Base-by-base conservation (phyloP, 306 rosid species). In the Comarum palustre region DNA sequence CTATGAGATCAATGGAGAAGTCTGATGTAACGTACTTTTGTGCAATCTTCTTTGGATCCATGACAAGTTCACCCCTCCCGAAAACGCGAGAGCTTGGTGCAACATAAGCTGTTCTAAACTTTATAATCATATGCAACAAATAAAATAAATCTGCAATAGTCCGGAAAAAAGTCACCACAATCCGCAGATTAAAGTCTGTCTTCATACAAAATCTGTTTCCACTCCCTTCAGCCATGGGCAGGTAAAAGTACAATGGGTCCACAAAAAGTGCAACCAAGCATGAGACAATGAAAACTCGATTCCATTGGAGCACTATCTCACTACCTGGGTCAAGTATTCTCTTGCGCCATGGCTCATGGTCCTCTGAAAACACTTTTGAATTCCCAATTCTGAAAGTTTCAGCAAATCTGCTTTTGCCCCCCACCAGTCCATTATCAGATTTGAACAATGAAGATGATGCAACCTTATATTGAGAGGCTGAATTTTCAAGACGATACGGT, bases 21-120 rank as follows among this genome's bases (percentile, higher is more conserved):
- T 94, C 96, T n/a, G 96, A 88, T 86, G 88, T 85, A 62, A 94
- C 17, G 68, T 91, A 91, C 81, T 87, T 88, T 80, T 66, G 68
- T 19, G 96, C 98, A 83, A 94, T 94, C 88, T 90, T 88, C 74
- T 78, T 91, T 31, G 98, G 87, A 78, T 94, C 95, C 97, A 87
- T 94, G 68, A 94, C 97, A 86, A 94, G 97, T 81, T 94, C 98
- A 41, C 98, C 98, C 82, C 96, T 87, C 61, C 98, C 98, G 61
- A 94, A 94, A n/a, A 94, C 91, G 17, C 98, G 88, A 19, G 98
- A 86, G 75, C 87, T 91, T 5, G 98, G 98, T 16, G 98, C 93
- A 71, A 91, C 90, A 82, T 88, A 94, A 15, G 97, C 98, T 11
- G 97, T 94, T 73, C 98, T 83, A 73, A 94, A 91, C 87, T 94